Base-by-base conservation (phyloP, 2,329 filamentous ascomycete species). In the Neospermospora avenae region DNA sequence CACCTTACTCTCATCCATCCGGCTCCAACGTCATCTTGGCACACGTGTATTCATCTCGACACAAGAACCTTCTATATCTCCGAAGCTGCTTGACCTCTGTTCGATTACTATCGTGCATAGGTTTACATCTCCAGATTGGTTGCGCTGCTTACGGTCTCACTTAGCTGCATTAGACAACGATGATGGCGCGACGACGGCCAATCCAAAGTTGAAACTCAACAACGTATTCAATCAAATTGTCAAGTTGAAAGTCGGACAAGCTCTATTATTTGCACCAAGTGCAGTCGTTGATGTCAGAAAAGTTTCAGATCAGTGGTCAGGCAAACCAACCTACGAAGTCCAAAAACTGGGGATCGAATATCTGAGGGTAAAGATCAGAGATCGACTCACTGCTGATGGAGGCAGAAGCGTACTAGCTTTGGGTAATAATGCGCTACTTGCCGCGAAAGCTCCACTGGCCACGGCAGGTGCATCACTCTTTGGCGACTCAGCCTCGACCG, bases 31-130 rank as follows among this genome's bases (percentile, higher is more conserved):
- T 0, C 90, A 93, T 69, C 74, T 85, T 0, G 89, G 81, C 0
- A 79, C 82, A 0, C 81, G 89, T 0, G 78, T 92, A 4, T 70
- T 93, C 44, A 86, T 93, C 34, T 86, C 88, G 0, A 93, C 89
- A 0, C 89, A 95, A 69, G 90, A 93, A 67, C 90, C 89, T 0
- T 90, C 87, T 0, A 79, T 93, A 3, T 87, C 86, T 0, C 83
- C 85, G 0, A 79, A 80, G 16, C 78, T 95, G 0, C 78, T 93
- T 0, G 88, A 91, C 56, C 76, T 93, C 0, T 91, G 86, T 71
- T 86, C 84, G 0, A 75, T 89, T n/a, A 88, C 84, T 0, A 78
- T 92, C 16, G 84, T 92, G 0, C 89, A 93, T 68, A 80, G 86
- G 0, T 93, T 93, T 71, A 84, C 79, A 0, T 86, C 82, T 0